These are phyloP conservation scores for Bjerkandera adusta DNA, from an alignment of 1,284 basidiomycete genomes.

Conservation along the genomic window DNA sequence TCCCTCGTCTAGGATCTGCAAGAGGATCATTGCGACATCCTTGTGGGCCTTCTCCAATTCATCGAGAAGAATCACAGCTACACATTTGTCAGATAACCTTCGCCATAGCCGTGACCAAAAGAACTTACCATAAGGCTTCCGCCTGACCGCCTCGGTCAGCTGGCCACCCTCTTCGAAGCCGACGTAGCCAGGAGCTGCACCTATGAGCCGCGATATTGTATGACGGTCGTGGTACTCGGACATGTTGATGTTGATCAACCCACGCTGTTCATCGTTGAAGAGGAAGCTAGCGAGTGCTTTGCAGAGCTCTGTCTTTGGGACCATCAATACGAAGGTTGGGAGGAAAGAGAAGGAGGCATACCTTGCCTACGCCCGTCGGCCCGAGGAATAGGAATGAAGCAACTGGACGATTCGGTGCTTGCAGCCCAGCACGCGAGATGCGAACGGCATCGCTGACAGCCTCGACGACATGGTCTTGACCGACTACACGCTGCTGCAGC, in stretches of 20 bases:
- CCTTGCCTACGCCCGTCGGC: conserved; percentile 85
- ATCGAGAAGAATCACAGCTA: conserved; percentile 79
- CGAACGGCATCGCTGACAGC: conserved; percentile 87
- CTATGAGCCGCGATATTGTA: conserved; percentile 87
- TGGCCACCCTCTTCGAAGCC: conserved; percentile 94
- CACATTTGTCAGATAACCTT: conserved; percentile 5
- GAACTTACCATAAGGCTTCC: conserved; percentile 73
- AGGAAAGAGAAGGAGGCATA: conserved; percentile 23
- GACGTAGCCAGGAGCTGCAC: conserved; percentile 90
- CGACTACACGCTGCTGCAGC: conserved; percentile 76
- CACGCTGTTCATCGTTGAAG: conserved; percentile 84
- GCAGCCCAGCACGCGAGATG: conserved; percentile 87
- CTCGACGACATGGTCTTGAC: conserved; percentile 82
- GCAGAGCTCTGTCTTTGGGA: conserved; percentile 81
- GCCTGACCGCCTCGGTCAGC: conserved; percentile 83
- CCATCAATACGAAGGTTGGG: no score
- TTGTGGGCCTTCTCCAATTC: conserved; percentile 94
- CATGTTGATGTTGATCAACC: conserved; percentile 92
- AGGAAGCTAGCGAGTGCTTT: conserved; percentile 86
- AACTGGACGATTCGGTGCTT: conserved; percentile 83
- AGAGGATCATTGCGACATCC: conserved; percentile 88
- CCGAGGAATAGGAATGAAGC: conserved; percentile 92
- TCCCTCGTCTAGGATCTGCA: conserved; percentile 94
- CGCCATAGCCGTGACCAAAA: conserved; percentile 1
- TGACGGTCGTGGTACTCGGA: conserved; percentile 92